phyloP scores from a whole-genome alignment of 208 protist species.

The Phytomonas sp. region DNA sequence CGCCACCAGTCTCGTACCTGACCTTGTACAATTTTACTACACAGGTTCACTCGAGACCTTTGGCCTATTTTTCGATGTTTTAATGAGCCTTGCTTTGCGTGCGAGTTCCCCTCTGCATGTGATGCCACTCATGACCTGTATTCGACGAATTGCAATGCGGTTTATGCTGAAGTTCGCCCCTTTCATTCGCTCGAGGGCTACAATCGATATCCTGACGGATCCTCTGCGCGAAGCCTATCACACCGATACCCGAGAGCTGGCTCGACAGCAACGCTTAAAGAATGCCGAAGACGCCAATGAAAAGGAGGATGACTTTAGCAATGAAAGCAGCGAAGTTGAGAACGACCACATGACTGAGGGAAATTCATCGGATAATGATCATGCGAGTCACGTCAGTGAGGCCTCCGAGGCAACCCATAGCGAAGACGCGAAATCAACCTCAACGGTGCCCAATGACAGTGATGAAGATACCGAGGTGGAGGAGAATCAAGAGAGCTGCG shows the following conservation, averaged over 20 bases:
- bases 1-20: slow-evolving; percentile 51
- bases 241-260: slow-evolving; percentile 72
- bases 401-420: slow-evolving; percentile 15
- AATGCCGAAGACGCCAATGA: slow-evolving; percentile 26
- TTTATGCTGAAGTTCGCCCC: slow-evolving; percentile 67
- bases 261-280: slow-evolving; percentile 47
- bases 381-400: slow-evolving; percentile 9
- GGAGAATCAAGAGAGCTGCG: slow-evolving; percentile 17
- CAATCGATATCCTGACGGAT: slow-evolving; percentile 60
- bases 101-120: slow-evolving; percentile 65
- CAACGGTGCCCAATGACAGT: slow-evolving; percentile 13
- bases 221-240: slow-evolving; percentile 77
- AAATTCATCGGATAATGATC: slow-evolving; percentile 5
- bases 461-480: slow-evolving; percentile 15
- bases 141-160: slow-evolving; percentile 66
- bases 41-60: slow-evolving; percentile 70
- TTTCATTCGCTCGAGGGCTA: slow-evolving; percentile 42
- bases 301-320: slow-evolving; percentile 16
- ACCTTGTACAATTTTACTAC: slow-evolving; percentile 68
- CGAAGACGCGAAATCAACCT: slow-evolving; percentile 14
- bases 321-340: slow-evolving; percentile 15
- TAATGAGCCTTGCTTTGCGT: slow-evolving; percentile 81
- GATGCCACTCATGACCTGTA: slow-evolving; percentile 72
- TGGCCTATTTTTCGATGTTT: slow-evolving; percentile 72
- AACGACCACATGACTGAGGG: slow-evolving; percentile 12